Percentiles rank a stretch among this genome's conserved stretches.
Evolutionary conservation across 768 basidiomycete species (phyloP).

Genomic region (Cystobasidium onofrii): DNA sequence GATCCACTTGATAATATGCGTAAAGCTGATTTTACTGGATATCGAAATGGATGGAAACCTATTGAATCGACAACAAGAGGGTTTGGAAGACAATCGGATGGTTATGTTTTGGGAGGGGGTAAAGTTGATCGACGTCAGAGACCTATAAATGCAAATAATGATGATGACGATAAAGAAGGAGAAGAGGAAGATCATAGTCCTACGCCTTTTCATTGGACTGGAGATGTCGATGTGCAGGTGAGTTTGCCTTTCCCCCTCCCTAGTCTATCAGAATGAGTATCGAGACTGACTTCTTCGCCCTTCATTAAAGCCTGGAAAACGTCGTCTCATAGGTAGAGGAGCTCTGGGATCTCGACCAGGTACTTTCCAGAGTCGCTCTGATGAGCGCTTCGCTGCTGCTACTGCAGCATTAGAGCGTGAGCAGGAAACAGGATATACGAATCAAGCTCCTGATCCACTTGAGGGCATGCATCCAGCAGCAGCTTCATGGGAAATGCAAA

Average conservation of each 20-base stretch:
- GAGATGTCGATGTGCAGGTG: background rate
- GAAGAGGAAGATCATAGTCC: background rate
- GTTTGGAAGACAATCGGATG: background rate
- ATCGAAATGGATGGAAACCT: background rate
- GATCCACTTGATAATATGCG: background rate
- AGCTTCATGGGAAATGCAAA: conserved; percentile 6
- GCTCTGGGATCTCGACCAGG: background rate
- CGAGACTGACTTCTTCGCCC: background rate
- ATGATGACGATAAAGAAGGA: background rate
- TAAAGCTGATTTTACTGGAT: background rate
- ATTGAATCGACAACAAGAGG: background rate
- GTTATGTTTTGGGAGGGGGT: background rate
- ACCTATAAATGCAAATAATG: too few species aligned
- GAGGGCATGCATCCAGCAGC: background rate
- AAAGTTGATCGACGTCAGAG: background rate
- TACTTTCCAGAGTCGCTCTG: background rate
- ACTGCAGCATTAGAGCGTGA: background rate
- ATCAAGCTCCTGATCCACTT: background rate
- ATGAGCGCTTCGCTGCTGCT: conserved; percentile 1
- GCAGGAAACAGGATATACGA: background rate
- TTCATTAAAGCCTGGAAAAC: background rate
- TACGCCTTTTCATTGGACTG: background rate
- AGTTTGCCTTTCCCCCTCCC: background rate
- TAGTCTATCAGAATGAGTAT: background rate
- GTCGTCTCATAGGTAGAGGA: background rate